These are phyloP conservation scores for Coffea humblotiana DNA, from an alignment of 305 asterid species.

Conservation along the genomic window DNA sequence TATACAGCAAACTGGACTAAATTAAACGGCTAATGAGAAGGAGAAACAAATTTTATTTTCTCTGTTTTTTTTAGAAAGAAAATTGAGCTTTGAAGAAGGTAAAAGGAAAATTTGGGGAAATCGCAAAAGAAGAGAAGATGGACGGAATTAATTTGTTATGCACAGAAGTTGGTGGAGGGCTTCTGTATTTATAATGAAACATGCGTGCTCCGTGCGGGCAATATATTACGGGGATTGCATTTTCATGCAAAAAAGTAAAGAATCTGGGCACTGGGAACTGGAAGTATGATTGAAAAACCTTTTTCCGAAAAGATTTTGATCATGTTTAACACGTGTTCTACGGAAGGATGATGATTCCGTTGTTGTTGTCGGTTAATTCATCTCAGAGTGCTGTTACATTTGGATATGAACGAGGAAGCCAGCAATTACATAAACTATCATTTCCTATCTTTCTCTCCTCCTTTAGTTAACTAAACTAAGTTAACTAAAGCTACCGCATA, in stretches of 20 bases:
- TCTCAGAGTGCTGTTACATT: not conserved
- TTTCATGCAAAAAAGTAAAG: not conserved
- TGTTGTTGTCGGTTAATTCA: conserved; percentile 3
- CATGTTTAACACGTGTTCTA: not conserved
- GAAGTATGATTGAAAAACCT: not conserved
- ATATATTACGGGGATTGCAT: not conserved
- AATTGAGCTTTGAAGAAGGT: not conserved
- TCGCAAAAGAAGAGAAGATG: not conserved
- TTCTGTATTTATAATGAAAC: not conserved
- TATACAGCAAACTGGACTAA: too few species aligned
- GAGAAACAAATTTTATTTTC: too few species aligned
- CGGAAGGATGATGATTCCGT: not conserved
- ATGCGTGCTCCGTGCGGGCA: too few species aligned
- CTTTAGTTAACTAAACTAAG: not conserved
- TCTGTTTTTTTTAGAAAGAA: too few species aligned
- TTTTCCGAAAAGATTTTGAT: not conserved
- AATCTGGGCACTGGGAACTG: not conserved
- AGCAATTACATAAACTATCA: not conserved
- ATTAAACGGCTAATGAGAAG: too few species aligned
- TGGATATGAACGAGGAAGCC: not conserved
- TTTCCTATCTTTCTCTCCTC: not conserved
- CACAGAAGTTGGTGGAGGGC: not conserved
- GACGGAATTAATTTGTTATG: not conserved
- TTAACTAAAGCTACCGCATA: too few species aligned
- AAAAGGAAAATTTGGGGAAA: too few species aligned